These are phyloP conservation scores for Ophiostoma triangulosporum DNA, from an alignment of 2,329 filamentous ascomycete genomes.

Conservation along the genomic window DNA sequence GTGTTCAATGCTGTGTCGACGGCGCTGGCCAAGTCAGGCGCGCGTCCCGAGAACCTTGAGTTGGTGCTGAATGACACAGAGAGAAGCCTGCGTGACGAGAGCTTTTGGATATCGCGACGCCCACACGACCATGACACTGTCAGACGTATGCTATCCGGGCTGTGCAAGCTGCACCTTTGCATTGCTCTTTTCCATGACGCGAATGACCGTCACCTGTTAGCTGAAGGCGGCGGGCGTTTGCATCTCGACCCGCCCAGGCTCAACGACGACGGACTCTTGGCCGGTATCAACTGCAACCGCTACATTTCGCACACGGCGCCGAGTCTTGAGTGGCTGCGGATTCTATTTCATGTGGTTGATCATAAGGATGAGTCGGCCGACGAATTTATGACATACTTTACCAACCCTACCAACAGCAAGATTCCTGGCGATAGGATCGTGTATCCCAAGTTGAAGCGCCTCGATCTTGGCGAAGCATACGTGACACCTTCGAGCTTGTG, in stretches of 20 bases:
- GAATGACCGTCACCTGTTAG: neutral
- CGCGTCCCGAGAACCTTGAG: neutral
- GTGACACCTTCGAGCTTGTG: too few species aligned
- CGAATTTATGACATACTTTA: neutral
- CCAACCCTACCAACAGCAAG: neutral
- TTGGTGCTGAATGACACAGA: neutral
- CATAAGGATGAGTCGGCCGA: neutral
- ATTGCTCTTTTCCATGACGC: too few species aligned
- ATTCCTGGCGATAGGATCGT: too few species aligned
- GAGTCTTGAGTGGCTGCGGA: constrained; percentile 36
- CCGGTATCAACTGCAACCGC: neutral
- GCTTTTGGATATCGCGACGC: neutral
- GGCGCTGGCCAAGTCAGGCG: neutral
- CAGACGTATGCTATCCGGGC: too few species aligned
- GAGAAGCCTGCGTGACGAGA: neutral
- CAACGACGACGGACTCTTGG: neutral
- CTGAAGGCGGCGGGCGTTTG: too few species aligned
- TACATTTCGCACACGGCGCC: constrained; percentile 15
- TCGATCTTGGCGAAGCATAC: too few species aligned
- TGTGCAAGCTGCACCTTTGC: constrained; percentile 30
- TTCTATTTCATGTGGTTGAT: constrained; percentile 30
- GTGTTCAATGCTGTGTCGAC: neutral
- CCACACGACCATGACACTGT: neutral
- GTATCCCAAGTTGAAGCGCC: too few species aligned
- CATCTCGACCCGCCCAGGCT: neutral